Evolutionary conservation across 2,329 filamentous ascomycete genomes (phyloP).

Genomic region (Grosmannia huntii): DNA sequence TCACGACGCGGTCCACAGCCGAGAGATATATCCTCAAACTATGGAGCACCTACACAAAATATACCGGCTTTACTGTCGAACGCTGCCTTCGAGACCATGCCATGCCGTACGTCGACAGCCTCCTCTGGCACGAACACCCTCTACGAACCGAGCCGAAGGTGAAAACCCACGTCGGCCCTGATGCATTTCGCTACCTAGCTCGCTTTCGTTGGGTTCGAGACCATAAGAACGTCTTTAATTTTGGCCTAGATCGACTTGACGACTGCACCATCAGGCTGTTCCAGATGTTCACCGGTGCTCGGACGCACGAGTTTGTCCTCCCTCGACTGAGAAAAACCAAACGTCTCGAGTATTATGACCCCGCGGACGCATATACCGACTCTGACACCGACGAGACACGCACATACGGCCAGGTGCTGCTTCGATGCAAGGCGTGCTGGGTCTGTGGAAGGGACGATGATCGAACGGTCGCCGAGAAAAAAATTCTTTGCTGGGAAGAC

Average conservation of each 20-base stretch:
- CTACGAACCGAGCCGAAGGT: too few relatives aligned
- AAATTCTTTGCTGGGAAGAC: slow-evolving; percentile 11
- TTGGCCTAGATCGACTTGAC: slow-evolving; percentile 10
- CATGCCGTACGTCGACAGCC: too few relatives aligned
- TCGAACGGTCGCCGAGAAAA: slow-evolving; percentile 1
- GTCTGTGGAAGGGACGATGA: slow-evolving; percentile 3
- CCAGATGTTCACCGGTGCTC: slow-evolving; percentile 9
- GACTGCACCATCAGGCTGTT: slow-evolving; percentile 5
- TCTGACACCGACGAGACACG: neutral
- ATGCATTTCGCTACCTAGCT: neutral
- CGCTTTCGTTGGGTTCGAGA: neutral
- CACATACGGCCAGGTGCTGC: neutral
- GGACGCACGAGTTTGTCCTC: slow-evolving; percentile 10
- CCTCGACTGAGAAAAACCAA: slow-evolving; percentile 1
- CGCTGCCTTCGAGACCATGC: too few relatives aligned
- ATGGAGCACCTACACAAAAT: too few relatives aligned
- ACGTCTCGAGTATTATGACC: slow-evolving; percentile 1
- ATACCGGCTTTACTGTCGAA: too few relatives aligned
- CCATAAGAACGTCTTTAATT: neutral
- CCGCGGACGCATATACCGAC: slow-evolving; percentile 3
- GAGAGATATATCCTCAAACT: too few relatives aligned
- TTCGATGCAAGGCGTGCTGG: too few relatives aligned
- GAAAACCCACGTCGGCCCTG: too few relatives aligned
- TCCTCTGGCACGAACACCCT: too few relatives aligned
- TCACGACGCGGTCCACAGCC: too few relatives aligned